These are phyloP conservation scores for Botrytis squamosa DNA, from an alignment of 2,329 filamentous ascomycete genomes.

Conservation along the genomic window DNA sequence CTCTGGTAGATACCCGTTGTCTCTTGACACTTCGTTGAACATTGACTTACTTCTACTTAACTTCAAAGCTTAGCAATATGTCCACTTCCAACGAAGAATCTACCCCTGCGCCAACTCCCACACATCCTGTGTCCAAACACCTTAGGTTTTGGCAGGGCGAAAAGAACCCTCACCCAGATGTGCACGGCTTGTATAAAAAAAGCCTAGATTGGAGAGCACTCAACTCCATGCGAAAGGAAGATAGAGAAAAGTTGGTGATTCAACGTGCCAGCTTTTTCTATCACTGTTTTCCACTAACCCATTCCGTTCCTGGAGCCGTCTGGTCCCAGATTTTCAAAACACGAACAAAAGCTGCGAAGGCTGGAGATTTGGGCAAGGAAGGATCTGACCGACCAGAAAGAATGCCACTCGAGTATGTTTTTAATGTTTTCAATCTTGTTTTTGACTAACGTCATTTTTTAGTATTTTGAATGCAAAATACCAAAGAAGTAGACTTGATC, in stretches of 20 bases:
- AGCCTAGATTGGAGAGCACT: neutral
- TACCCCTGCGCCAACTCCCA: neutral
- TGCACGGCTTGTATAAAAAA: no score
- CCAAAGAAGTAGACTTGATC: no score
- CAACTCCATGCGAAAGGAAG: neutral
- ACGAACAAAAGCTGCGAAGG: neutral
- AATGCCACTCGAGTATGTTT: neutral
- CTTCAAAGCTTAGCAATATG: neutral
- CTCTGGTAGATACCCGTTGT: neutral
- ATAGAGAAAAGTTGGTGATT: neutral
- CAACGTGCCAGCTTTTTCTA: neutral
- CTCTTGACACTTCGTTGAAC: neutral
- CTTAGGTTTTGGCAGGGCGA: no score
- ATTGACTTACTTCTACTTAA: neutral
- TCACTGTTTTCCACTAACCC: neutral
- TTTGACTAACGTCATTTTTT: neutral
- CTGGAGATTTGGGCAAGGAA: neutral
- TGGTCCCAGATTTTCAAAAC: rapidly evolving
- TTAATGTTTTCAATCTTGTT: neutral
- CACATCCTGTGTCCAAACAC: no score
- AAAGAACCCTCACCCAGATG: no score
- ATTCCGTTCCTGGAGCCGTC: rapidly evolving
- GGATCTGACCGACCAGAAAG: neutral
- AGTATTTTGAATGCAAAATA: neutral
- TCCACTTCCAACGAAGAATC: neutral